phyloP scores from a whole-genome alignment of 805 yeast genomes.

The Hanseniaspora lindneri region DNA sequence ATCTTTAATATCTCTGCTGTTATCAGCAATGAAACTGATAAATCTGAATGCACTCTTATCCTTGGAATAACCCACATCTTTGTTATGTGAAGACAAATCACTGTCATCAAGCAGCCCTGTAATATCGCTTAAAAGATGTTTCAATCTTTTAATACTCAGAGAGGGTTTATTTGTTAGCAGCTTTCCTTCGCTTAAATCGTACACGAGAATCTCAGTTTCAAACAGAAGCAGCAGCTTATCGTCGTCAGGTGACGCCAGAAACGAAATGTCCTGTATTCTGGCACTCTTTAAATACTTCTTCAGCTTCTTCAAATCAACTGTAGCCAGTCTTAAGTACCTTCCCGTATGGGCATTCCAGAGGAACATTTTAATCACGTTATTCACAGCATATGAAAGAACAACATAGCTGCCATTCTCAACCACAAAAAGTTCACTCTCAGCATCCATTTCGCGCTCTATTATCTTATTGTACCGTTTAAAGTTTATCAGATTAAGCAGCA shows the following conservation, averaged over 20 bases:
- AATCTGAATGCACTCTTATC: too few species aligned
- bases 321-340: not conserved
- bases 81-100: not conserved
- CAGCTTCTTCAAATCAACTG: not conserved
- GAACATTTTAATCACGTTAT: slow-evolving; percentile 1
- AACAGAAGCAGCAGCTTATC: not conserved
- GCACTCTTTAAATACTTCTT: not conserved
- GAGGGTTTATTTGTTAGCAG: not conserved
- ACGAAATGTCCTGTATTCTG: not conserved
- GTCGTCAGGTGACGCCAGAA: not conserved
- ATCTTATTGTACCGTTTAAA: slow-evolving; percentile 10
- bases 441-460: slow-evolving; percentile 1
- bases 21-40: too few species aligned
- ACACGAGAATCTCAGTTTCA: not conserved
- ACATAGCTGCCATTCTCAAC: slow-evolving; percentile 5
- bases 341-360: slow-evolving; percentile 1
- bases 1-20: too few species aligned
- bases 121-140: not conserved
- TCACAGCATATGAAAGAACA: not conserved
- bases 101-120: not conserved
- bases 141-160: not conserved
- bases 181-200: not conserved
- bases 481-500: slow-evolving; percentile 3
- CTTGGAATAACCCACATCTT: not conserved
- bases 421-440: not conserved